Evolutionary conservation across 352 stramenopile genomes (phyloP), one percentile per base, ranked within the genome.

Genomic region (Globisporangium orthogonon): DNA sequence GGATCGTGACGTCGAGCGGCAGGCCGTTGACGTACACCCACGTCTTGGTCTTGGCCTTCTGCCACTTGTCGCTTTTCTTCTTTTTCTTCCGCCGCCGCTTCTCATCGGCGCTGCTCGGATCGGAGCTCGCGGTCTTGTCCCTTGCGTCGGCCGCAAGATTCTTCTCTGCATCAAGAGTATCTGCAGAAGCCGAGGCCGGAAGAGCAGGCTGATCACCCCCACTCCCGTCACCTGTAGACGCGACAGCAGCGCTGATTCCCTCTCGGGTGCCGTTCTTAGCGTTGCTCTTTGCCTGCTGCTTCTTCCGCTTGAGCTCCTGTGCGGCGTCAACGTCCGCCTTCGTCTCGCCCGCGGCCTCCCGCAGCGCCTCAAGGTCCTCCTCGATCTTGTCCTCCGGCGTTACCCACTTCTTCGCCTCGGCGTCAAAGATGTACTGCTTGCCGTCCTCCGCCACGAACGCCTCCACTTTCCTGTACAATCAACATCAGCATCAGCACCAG

Each of bases 1-100:
- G 70, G 31, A 91, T 69, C 11, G 90, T 96, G 10, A 94, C 71
- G 60, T 98, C 90, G 7, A 86, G 59, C n/a, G 96, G 96, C 37
- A 99, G 72, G 18, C 95, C 95, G 39, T 96, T 97, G 31, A 98
- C 82, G 61, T 99, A 99, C 18, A 98, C 86, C 96, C 96, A 99
- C 61, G 88, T 96, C 52, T 94, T 94, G 4, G 64, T 78, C 70
- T 96, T 97, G 52, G 70, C 82, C 37, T 77, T 73, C 59, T 89
- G 91, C 80, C 72, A 88, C 63, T 88, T 86, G 23, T 94, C 78
- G 33, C 68, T 87, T 39, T 95, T 86, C 50, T 86, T 82, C 50
- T 87, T 88, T 23, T 91, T 89, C 59, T 91, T 96, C 57, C 82
- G 86, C 50, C 83, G 92, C 18, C 58, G 64, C 60, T 86, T 88